These are phyloP conservation scores for Sporothrix sp. DNA, from an alignment of 2,329 filamentous ascomycete species.

Conservation along the genomic window DNA sequence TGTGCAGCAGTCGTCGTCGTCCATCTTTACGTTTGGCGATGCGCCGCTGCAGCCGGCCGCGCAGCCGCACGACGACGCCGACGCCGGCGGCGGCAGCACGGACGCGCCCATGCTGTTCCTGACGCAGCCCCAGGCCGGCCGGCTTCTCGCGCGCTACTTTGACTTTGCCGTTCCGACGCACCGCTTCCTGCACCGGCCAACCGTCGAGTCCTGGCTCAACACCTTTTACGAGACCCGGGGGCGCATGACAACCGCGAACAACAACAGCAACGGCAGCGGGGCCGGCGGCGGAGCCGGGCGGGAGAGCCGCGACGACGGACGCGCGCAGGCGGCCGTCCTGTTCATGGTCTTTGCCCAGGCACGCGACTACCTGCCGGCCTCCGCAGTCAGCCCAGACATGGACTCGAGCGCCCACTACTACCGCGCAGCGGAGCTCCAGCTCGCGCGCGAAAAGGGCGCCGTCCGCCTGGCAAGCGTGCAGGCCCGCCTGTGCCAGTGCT, in stretches of 20 bases:
- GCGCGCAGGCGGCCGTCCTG: constrained; percentile 21
- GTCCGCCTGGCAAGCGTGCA: constrained; percentile 32
- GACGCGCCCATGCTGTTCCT: neutral
- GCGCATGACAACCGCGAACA: neutral
- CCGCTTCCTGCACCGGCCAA: constrained; percentile 34
- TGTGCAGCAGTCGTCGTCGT: constrained; percentile 29
- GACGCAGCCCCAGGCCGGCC: neutral
- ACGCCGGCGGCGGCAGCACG: neutral
- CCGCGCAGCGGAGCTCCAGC: constrained; percentile 29
- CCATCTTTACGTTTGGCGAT: constrained; percentile 41
- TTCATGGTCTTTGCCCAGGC: constrained; percentile 35
- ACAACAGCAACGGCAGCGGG: neutral
- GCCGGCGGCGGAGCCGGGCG: neutral
- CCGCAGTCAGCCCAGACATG: neutral
- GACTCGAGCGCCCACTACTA: constrained; percentile 24
- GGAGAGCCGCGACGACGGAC: neutral
- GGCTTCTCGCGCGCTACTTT: constrained; percentile 26
- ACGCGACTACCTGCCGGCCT: neutral
- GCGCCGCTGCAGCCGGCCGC: constrained; percentile 18
- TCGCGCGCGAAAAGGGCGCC: constrained; percentile 30
- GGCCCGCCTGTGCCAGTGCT: constrained; percentile 33
- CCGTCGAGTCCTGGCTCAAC: constrained; percentile 32
- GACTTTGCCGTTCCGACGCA: constrained; percentile 34
- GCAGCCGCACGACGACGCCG: neutral
- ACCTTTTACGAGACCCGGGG: constrained; percentile 37